Percentiles rank a stretch among this genome's conserved stretches.
phyloP scores from a whole-genome alignment of 768 basidiomycete genomes.

The Dentipellis fragilis region DNA sequence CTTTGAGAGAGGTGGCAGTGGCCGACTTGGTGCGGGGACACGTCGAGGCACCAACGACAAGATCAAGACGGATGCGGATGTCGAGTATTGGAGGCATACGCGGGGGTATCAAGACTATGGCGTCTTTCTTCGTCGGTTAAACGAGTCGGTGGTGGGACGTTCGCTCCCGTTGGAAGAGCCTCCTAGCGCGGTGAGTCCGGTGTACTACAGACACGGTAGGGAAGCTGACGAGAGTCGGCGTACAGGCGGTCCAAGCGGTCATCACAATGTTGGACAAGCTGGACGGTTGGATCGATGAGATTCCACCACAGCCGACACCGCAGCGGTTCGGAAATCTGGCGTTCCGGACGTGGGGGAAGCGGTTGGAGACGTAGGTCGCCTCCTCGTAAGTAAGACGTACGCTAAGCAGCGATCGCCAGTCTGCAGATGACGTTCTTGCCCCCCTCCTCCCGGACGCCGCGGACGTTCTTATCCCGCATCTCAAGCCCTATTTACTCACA shows the following conservation, averaged over 20 bases:
- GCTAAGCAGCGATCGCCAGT: slow-evolving; percentile 26
- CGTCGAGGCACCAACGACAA: slow-evolving; percentile 35
- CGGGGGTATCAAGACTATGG: slow-evolving; percentile 66
- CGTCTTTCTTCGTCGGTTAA: slow-evolving; percentile 67
- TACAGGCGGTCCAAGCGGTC: slow-evolving; percentile 12
- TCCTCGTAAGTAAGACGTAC: not conserved
- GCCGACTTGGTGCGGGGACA: not conserved
- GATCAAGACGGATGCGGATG: slow-evolving; percentile 66
- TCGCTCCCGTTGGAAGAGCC: slow-evolving; percentile 33
- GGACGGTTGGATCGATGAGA: slow-evolving; percentile 68
- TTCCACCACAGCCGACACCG: slow-evolving; percentile 61
- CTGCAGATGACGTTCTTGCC: slow-evolving; percentile 40
- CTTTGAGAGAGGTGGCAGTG: not conserved
- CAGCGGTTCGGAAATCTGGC: slow-evolving; percentile 91
- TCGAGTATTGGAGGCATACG: slow-evolving; percentile 61
- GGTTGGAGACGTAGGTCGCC: slow-evolving; percentile 54
- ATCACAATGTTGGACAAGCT: slow-evolving; percentile 56
- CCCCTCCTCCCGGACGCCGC: slow-evolving; percentile 38
- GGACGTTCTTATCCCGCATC: slow-evolving; percentile 39
- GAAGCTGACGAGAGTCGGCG: not conserved
- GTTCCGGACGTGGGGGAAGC: slow-evolving; percentile 75
- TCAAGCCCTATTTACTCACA: slow-evolving; percentile 69
- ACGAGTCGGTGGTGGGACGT: slow-evolving; percentile 65
- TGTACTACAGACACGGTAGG: not conserved
- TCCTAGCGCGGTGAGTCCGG: slow-evolving; percentile 18